A percentile compares a stretch with the other conserved stretches of the same genome.
phyloP scores from a whole-genome alignment of 495 filamentous ascomycete species.

The Rhizodiscina lignyota region DNA sequence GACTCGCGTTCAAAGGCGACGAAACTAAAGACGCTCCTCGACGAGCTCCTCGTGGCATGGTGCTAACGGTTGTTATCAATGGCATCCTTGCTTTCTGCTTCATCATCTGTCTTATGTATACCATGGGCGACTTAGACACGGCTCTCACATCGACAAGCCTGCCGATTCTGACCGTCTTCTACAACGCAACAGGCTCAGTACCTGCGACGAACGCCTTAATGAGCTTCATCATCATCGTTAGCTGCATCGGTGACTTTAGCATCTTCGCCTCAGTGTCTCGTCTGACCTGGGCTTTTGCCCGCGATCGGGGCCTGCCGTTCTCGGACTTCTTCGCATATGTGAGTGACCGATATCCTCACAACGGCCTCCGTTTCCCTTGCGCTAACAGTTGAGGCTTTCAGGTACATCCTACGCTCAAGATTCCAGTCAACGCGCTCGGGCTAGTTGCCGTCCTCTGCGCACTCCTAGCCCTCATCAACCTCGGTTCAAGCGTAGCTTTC shows the following conservation, averaged over 20 bases:
- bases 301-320: slow-evolving; percentile 42
- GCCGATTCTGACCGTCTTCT: slow-evolving; percentile 36
- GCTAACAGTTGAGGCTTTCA: slow-evolving; percentile 1
- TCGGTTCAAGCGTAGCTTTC: slow-evolving; percentile 30
- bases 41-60: slow-evolving; percentile 12
- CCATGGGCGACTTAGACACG: slow-evolving; percentile 12
- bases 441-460: slow-evolving; percentile 22
- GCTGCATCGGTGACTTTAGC: slow-evolving; percentile 29
- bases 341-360: slow-evolving; percentile 1
- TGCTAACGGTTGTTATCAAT: slow-evolving; percentile 11
- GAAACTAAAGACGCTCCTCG: slow-evolving; percentile 9
- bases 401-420: slow-evolving; percentile 23
- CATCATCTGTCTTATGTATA: slow-evolving; percentile 12
- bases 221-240: slow-evolving; percentile 28
- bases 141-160: slow-evolving; percentile 25
- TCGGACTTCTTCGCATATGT: slow-evolving; percentile 29
- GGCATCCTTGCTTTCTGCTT: slow-evolving; percentile 10
- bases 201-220: slow-evolving; percentile 30
- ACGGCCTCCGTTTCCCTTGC: slow-evolving; percentile 1
- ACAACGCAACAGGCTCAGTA: slow-evolving; percentile 28
- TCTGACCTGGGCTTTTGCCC: slow-evolving; percentile 41
- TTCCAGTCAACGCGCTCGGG: slow-evolving; percentile 32
- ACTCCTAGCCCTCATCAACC: slow-evolving; percentile 33
- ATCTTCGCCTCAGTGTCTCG: slow-evolving; percentile 35
- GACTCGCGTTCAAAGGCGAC: slow-evolving; percentile 4